A percentile compares a stretch with the other conserved stretches of the same genome.
These are phyloP conservation scores for Carex arenaria DNA, from an alignment of 202 grass and related monocot species.

Conservation along the genomic window DNA sequence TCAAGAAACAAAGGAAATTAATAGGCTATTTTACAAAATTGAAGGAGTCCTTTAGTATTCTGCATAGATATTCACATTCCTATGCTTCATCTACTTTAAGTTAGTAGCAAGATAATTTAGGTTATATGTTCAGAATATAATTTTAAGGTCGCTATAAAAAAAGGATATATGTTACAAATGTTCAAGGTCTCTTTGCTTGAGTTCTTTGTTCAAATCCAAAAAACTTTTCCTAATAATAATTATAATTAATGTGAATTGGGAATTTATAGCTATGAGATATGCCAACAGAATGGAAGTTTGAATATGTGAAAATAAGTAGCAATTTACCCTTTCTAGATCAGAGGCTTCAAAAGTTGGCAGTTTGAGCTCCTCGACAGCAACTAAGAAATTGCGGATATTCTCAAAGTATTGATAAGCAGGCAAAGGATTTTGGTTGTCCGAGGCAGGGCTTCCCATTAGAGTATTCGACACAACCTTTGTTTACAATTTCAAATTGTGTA, in stretches of 20 bases:
- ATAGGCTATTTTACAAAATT: not conserved
- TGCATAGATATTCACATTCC: not conserved
- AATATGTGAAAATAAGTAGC: not conserved
- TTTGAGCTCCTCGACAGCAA: constrained; percentile 64
- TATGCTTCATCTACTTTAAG: not conserved
- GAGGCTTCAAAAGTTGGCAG: constrained; percentile 72
- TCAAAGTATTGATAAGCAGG: constrained; percentile 89
- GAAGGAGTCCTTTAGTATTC: not conserved
- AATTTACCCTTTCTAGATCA: constrained; percentile 70
- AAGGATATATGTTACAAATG: not conserved
- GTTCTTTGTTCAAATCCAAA: not conserved
- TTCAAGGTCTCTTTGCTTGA: not conserved
- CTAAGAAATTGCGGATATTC: constrained; percentile 93
- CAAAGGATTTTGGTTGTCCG: constrained; percentile 51
- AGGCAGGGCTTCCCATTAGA: constrained; percentile 30
- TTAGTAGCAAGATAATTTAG: not conserved
- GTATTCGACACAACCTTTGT: constrained; percentile 31
- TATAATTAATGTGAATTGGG: not conserved
- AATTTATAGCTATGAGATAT: not conserved
- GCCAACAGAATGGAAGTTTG: not conserved
- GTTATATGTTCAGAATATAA: not conserved
- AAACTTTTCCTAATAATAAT: not conserved
- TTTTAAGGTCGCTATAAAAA: not conserved
- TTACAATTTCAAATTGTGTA: not conserved
- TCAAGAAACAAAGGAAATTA: not conserved